Base-by-base conservation (phyloP, 2,329 filamentous ascomycete species). In the Lachnellula occidentalis region DNA sequence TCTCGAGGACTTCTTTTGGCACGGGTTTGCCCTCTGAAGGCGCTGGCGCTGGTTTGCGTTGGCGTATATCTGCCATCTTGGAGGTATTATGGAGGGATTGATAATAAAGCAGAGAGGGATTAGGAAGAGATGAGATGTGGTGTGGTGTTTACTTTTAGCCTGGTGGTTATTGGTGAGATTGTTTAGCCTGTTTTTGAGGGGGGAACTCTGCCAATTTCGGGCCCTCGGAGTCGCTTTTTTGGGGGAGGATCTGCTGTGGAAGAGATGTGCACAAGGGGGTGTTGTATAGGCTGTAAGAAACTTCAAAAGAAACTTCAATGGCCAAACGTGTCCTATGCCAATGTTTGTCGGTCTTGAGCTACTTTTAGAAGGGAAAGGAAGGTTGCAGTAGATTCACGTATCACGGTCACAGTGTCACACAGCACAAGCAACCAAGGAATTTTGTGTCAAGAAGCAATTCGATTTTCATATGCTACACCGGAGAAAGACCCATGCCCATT, bases 401-500 rank as follows among this genome's bases (percentile, higher is more conserved):
- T 39, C 17, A 39, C 36, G 14, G 36, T 39, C 12, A 15, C 36
- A 31, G 36, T 17, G 43, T 51, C 43, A 47, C 36, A 42, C 45
- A 55, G 27, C 21, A 24, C 22, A 5, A 24, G 4, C 36, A 22
- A 9, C 8, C n/a, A 37, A 48, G 22, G 19, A 48, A 21, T 3
- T 22, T 27, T 36, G 49, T 61, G 36, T 15, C 55, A 50, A 57
- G 50, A 61, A 61, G 58, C 59, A 62, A 53, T 60, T 65, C 61
- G 57, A 63, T 66, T 67, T 67, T 57, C 61, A 63, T 68, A 67
- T 67, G 66, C 66, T 69, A 67, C 66, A 69, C 65, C 66, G 60
- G 62, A 63, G 65, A 67, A 61, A 64, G 50, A 57, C 59, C 61
- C 62, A 66, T 61, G 61, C 61, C 66, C 66, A 61, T 64, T 60